phyloP scores from a whole-genome alignment of 148 eudicot genomes.

The Bassia scoparia region DNA sequence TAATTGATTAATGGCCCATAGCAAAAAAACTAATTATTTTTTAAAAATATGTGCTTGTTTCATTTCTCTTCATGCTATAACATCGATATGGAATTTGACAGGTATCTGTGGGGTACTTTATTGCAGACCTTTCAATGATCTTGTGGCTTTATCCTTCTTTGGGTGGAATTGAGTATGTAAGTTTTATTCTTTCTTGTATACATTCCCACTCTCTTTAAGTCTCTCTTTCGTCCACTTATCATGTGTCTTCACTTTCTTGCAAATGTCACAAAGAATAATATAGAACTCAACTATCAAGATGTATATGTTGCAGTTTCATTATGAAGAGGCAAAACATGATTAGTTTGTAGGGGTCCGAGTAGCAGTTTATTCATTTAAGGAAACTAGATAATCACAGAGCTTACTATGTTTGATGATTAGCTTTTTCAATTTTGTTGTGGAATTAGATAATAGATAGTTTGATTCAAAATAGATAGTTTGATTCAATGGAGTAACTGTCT shows the following conservation, averaged over 20 bases:
- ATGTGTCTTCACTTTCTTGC: background rate
- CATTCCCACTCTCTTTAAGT: background rate
- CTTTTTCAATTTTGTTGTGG: too few species aligned
- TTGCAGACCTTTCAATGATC: slow-evolving; percentile 91
- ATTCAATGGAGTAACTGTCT: too few species aligned
- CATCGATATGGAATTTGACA: slow-evolving; percentile 44
- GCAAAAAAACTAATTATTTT: background rate
- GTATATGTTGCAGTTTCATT: background rate
- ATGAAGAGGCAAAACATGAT: background rate
- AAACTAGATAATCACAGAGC: too few species aligned
- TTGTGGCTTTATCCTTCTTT: slow-evolving; percentile 88
- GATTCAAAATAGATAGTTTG: too few species aligned
- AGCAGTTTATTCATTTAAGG: background rate
- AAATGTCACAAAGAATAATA: background rate
- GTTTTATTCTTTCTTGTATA: slow-evolving; percentile 33
- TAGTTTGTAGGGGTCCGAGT: background rate
- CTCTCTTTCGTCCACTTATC: background rate
- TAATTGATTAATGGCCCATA: too few species aligned
- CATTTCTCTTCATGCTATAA: slow-evolving; percentile 17
- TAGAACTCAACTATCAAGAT: background rate
- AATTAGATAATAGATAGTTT: too few species aligned
- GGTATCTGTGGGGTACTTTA: slow-evolving; percentile 95
- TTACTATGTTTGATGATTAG: too few species aligned
- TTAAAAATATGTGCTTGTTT: background rate
- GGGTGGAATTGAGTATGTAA: slow-evolving; percentile 97